Evolutionary conservation across 129 eudicot species (phyloP).

Genomic region (Chrysanthemum lavandulifolium): DNA sequence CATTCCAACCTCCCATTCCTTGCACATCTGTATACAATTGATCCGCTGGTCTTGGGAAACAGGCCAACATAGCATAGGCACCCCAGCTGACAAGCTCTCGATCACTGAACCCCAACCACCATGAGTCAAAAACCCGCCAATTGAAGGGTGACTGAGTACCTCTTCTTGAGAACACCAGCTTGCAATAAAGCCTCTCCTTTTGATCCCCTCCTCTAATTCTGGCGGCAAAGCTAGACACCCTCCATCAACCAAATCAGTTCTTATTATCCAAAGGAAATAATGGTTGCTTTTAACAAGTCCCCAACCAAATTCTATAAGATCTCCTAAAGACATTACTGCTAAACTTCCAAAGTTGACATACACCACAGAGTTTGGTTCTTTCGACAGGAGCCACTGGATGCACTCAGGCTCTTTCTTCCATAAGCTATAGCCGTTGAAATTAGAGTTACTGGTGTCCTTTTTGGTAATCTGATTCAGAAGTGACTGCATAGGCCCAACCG

Average conservation of each 20-base stretch:
- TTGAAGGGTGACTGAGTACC: not conserved
- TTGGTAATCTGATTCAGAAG: not conserved
- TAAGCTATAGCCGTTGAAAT: not conserved
- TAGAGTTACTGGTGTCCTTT: not conserved
- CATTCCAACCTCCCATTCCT: not conserved
- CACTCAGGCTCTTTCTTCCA: conserved; percentile 1
- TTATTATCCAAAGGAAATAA: conserved; percentile 1
- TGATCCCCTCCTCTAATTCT: not conserved
- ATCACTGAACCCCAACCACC: not conserved
- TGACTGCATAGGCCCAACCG: not conserved
- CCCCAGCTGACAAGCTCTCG: conserved; percentile 6
- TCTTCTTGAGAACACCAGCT: conserved; percentile 8
- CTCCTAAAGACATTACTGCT: not conserved
- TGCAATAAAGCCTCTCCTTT: not conserved
- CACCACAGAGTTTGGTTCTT: too few species aligned
- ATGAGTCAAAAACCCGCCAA: too few species aligned
- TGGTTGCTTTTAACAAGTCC: conserved; percentile 2
- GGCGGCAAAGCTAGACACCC: not conserved
- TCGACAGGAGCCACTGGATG: not conserved
- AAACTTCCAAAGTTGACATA: not conserved
- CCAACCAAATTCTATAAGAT: not conserved
- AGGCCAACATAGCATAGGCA: conserved; percentile 1
- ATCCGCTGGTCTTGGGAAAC: not conserved
- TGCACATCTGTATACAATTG: not conserved
- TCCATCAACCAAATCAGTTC: not conserved